Percentiles rank a stretch among this genome's conserved stretches.
Conservation (phyloP, 441 rosid genomes). For the Biscutella auriculata region DNA sequence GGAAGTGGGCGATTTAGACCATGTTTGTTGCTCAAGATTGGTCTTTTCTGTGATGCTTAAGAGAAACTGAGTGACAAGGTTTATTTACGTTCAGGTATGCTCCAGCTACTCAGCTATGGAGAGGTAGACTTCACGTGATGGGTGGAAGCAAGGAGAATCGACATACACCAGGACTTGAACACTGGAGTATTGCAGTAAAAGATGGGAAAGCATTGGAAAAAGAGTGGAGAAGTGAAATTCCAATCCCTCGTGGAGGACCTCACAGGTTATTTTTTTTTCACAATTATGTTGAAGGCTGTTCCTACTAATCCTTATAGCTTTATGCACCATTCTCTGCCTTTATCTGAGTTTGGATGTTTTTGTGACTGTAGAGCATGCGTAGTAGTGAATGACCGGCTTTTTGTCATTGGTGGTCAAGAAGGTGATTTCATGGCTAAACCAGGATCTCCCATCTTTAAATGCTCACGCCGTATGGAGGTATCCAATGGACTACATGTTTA, state of each 20-base stretch:
- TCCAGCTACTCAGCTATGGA: slow-evolving; percentile 90
- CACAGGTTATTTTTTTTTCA: slow-evolving; percentile 49
- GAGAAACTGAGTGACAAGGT: background rate
- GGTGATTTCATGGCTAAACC: slow-evolving; percentile 99
- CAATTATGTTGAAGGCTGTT: background rate
- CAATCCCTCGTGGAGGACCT: slow-evolving; percentile 93
- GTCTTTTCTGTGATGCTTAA: background rate
- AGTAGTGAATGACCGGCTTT: slow-evolving; percentile 58
- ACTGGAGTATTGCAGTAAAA: slow-evolving; percentile 84
- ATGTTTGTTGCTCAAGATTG: background rate
- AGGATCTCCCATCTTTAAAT: slow-evolving; percentile 94
- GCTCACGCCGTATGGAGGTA: slow-evolving; percentile 88
- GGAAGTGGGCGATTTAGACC: background rate
- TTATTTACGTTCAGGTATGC: slow-evolving; percentile 50
- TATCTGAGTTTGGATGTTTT: background rate
- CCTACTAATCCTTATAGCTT: background rate
- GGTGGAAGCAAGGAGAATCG: slow-evolving; percentile 95
- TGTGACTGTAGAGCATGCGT: slow-evolving; percentile 50
- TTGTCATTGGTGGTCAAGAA: slow-evolving; percentile 88
- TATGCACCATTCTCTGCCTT: background rate
- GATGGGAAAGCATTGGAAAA: slow-evolving; percentile 69
- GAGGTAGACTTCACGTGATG: slow-evolving; percentile 97
- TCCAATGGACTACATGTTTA: too few relatives aligned
- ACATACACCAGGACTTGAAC: slow-evolving; percentile 72
- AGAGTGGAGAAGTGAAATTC: slow-evolving; percentile 78